Conservation (phyloP, 2,329 filamentous ascomycete genomes). For the Coniella lustricola region DNA sequence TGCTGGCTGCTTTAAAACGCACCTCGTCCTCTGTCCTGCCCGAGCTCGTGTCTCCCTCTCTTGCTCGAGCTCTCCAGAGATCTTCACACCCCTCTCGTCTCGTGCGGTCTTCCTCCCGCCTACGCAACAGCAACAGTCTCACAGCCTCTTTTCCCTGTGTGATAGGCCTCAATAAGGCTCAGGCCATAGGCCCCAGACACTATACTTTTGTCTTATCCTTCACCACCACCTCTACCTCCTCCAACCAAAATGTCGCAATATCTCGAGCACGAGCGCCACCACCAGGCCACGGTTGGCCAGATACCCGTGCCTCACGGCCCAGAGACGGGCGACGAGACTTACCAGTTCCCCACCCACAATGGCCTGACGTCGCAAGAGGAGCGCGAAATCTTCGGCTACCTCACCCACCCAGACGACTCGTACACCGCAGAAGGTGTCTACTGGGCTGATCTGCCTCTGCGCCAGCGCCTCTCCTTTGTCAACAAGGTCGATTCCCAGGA, state of each 20-base stretch:
- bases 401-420: constrained; percentile 82
- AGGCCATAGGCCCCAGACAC: too few relatives aligned
- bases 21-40: neutral
- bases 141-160: constrained; percentile 2
- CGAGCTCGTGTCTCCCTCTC: neutral
- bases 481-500: constrained; percentile 65
- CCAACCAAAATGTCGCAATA: constrained; percentile 27
- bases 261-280: constrained; percentile 32
- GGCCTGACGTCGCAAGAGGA: constrained; percentile 37
- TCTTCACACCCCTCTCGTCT: neutral
- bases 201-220: neutral
- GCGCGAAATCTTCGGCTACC: constrained; percentile 62
- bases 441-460: constrained; percentile 80
- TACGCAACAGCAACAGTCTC: neutral
- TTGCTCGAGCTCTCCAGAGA: constrained; percentile 9
- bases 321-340: constrained; percentile 40
- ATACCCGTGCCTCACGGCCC: constrained; percentile 50
- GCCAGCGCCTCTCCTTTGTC: constrained; percentile 69
- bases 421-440: constrained; percentile 79
- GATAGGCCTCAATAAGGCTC: too few relatives aligned
- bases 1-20: constrained; percentile 6
- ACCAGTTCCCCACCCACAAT: constrained; percentile 35
- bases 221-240: neutral
- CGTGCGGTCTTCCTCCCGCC: constrained; percentile 7
- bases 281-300: constrained; percentile 40